Evolutionary conservation across 2,329 filamentous ascomycete genomes (phyloP), one percentile per base, ranked within the genome.

Genomic region (Colletotrichum sp.): DNA sequence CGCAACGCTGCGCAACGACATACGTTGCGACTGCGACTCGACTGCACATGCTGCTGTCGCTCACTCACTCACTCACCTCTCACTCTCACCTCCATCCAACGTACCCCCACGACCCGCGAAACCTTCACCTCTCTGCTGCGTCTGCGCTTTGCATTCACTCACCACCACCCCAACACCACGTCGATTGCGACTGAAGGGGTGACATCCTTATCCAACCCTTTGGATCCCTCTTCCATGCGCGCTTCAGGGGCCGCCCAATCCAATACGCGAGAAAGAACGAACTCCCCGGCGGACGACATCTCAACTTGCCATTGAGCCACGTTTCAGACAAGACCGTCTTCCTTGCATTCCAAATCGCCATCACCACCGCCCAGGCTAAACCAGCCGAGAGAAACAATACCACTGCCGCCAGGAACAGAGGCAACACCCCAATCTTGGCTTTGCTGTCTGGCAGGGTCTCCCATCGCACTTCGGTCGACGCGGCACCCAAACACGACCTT

Each of bases 1-100:
- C 73, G 73, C 73, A 75, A 75, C 69, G 34, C 61, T 62, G 32
- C 48, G 65, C 65, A 69, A 73, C 73, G 62, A 72, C 73, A 75
- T 70, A 75, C 69, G 69, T 75, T 69, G 73, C 65, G 56, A 36
- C 18, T 52, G n/a, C 43, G 43, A 48, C 18, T 48, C 43, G 43
- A 52, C 43, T 21, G 43, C 43, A 52, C 43, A 48, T 48, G 43
- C 43, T 48, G 38, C 18, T 63, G 61, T 21, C 10, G 34, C 56
- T 36, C 28, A 21, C 66, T 52, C 61, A 56, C 12, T 24, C 68
- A 43, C 38, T 38, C 18, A 16, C 24, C 30, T 62, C 16, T 10
- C n/a, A 14, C 38, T 62, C 36, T n/a, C 58, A 55, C 59, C n/a
- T 52, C 43, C 43, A 48, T 48, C 43, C 43, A 63, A 52, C 59